Percentiles rank a stretch among this genome's conserved stretches.
These are phyloP conservation scores for Candida saitoana DNA, from an alignment of 805 yeast genomes.

Conservation along the genomic window DNA sequence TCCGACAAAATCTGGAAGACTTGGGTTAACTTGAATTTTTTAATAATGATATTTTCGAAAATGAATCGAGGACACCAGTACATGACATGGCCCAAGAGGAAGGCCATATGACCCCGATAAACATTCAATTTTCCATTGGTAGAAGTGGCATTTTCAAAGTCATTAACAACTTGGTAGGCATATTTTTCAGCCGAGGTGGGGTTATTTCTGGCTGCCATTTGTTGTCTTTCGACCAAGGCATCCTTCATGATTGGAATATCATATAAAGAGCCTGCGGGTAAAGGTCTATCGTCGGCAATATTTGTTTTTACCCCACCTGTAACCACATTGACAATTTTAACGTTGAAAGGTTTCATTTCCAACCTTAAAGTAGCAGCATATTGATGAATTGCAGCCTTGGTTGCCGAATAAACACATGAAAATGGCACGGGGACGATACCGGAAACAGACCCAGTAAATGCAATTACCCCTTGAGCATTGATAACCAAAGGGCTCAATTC, in stretches of 20 bases:
- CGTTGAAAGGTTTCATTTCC: slow-evolving; percentile 71
- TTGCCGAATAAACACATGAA: slow-evolving; percentile 58
- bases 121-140: slow-evolving; percentile 39
- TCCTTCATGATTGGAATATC: slow-evolving; percentile 47
- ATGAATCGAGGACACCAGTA: slow-evolving; percentile 45
- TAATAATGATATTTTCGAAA: slow-evolving; percentile 36
- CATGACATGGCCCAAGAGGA: slow-evolving; percentile 29
- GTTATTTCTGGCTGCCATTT: slow-evolving; percentile 53
- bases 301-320: slow-evolving; percentile 76
- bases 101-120: slow-evolving; percentile 53
- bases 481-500: slow-evolving; percentile 55
- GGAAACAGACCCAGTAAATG: slow-evolving; percentile 70
- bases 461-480: slow-evolving; percentile 62
- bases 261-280: slow-evolving; percentile 55
- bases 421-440: slow-evolving; percentile 70
- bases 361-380: slow-evolving; percentile 59
- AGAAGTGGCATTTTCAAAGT: slow-evolving; percentile 38
- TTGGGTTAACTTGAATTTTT: slow-evolving; percentile 28
- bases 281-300: slow-evolving; percentile 61
- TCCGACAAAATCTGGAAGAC: slow-evolving; percentile 21
- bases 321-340: slow-evolving; percentile 61
- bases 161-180: slow-evolving; percentile 52
- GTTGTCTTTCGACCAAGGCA: slow-evolving; percentile 48
- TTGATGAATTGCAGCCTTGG: slow-evolving; percentile 74
- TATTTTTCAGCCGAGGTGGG: slow-evolving; percentile 61